A percentile compares a stretch with the other conserved stretches of the same genome.
Conservation (phyloP, 176 grass and related monocot species). For the Carex kokanica region DNA sequence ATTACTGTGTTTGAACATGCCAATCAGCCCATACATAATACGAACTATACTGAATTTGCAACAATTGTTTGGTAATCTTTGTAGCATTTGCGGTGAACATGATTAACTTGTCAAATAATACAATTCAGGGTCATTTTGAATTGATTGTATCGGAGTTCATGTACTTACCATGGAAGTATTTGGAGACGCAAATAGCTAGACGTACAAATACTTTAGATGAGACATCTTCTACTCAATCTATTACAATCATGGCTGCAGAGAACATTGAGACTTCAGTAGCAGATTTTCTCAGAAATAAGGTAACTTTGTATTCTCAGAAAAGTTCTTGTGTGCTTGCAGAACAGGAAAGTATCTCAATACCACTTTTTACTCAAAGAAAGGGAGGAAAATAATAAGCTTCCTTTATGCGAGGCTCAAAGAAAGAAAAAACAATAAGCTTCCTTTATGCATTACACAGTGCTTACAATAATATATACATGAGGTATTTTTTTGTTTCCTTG, state of each 20-base stretch:
- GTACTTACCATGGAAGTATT: slow-evolving; percentile 87
- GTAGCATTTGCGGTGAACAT: background rate
- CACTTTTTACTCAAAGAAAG: background rate
- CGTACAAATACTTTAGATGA: slow-evolving; percentile 50
- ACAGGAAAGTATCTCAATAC: background rate
- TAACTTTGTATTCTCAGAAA: slow-evolving; percentile 17
- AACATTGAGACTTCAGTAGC: slow-evolving; percentile 63
- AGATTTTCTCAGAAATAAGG: slow-evolving; percentile 62
- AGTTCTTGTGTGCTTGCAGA: background rate
- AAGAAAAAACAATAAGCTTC: background rate
- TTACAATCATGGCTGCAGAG: slow-evolving; percentile 74
- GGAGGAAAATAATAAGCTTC: background rate
- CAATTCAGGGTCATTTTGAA: slow-evolving; percentile 81
- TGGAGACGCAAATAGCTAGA: slow-evolving; percentile 64
- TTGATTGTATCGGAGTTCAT: slow-evolving; percentile 86
- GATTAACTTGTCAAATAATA: slow-evolving; percentile 2
- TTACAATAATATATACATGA: background rate
- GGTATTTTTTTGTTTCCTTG: no score
- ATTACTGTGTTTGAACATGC: background rate
- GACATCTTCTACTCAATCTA: slow-evolving; percentile 81
- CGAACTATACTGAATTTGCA: background rate
- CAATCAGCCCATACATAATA: background rate
- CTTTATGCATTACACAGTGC: background rate
- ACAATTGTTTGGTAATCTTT: background rate
- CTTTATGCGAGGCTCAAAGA: background rate